A percentile compares a stretch with the other conserved stretches of the same genome.
Evolutionary conservation across 108 stramenopile species (phyloP).

Genomic region (Nitzschia sp.): DNA sequence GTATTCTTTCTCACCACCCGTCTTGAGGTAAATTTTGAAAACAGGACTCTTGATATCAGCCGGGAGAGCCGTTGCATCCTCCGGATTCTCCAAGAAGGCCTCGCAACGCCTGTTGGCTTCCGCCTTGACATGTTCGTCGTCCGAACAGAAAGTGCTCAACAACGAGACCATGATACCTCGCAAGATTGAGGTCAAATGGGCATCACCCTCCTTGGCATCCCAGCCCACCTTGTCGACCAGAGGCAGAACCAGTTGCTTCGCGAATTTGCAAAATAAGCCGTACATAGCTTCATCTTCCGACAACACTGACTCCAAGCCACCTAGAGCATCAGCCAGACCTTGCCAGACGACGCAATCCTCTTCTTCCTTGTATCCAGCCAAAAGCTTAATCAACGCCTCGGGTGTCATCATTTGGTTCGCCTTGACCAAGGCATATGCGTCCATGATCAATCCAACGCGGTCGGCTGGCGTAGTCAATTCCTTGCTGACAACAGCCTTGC

Average conservation of each 20-base stretch:
- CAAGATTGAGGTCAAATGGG: slow-evolving; percentile 83
- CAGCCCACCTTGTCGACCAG: slow-evolving; percentile 81
- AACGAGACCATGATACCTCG: slow-evolving; percentile 87
- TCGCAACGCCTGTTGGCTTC: slow-evolving; percentile 84
- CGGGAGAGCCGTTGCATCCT: slow-evolving; percentile 74
- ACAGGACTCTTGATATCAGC: slow-evolving; percentile 86
- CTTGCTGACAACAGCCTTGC: slow-evolving; percentile 58
- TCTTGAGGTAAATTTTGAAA: slow-evolving; percentile 89
- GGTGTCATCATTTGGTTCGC: slow-evolving; percentile 79
- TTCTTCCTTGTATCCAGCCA: slow-evolving; percentile 82
- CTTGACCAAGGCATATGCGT: slow-evolving; percentile 92
- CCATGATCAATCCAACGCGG: slow-evolving; percentile 86
- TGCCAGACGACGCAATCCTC: slow-evolving; percentile 89
- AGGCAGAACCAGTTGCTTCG: slow-evolving; percentile 60
- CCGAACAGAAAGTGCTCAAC: slow-evolving; percentile 73
- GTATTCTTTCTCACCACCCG: slow-evolving; percentile 83
- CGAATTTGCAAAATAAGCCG: slow-evolving; percentile 60
- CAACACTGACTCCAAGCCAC: slow-evolving; percentile 71
- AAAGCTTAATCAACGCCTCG: slow-evolving; percentile 72
- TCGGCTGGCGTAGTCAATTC: slow-evolving; percentile 68
- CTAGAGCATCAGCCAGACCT: slow-evolving; percentile 71
- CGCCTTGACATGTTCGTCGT: slow-evolving; percentile 66
- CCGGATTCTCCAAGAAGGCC: slow-evolving; percentile 69
- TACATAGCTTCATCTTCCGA: slow-evolving; percentile 72
- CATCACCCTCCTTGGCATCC: slow-evolving; percentile 79